A percentile compares a stretch with the other conserved stretches of the same genome.
Evolutionary conservation across 169 alveolate species (phyloP).

Genomic region (Eimeria sp.): DNA sequence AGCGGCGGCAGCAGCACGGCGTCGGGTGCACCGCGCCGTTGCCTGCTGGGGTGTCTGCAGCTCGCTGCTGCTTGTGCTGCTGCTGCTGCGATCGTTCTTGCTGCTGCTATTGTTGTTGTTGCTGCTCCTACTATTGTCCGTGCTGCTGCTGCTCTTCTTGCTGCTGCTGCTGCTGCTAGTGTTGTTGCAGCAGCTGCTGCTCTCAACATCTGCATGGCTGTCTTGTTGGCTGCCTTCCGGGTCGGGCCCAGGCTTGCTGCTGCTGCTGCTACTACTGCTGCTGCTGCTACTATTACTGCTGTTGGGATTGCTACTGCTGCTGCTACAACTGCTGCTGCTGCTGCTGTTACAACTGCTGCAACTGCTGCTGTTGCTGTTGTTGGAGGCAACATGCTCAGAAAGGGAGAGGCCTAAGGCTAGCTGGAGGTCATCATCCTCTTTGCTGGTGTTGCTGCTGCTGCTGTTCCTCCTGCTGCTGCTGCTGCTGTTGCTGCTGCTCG

Average conservation of each 20-base stretch:
- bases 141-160: background rate
- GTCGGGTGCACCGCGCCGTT: no score
- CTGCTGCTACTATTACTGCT: slow-evolving; percentile 28
- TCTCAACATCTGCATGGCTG: background rate
- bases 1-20: background rate
- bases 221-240: background rate
- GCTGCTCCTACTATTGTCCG: slow-evolving; percentile 11
- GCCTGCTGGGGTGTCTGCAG: no score
- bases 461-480: slow-evolving; percentile 12
- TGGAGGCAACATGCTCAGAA: background rate
- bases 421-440: slow-evolving; percentile 26
- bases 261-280: slow-evolving; percentile 1
- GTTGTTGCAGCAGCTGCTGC: background rate
- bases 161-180: slow-evolving; percentile 34
- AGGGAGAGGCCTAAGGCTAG: slow-evolving; percentile 20
- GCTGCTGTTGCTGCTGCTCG: slow-evolving; percentile 36
- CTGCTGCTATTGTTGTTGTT: background rate
- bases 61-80: background rate
- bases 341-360: background rate
- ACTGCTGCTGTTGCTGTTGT: background rate
- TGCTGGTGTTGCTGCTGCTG: slow-evolving; percentile 53
- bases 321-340: slow-evolving; percentile 3
- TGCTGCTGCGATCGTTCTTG: background rate
- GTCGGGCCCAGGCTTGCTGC: background rate
- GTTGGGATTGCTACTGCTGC: slow-evolving; percentile 2